phyloP scores from a whole-genome alignment of 805 yeast species.

The Yamadazyma laniorum region DNA sequence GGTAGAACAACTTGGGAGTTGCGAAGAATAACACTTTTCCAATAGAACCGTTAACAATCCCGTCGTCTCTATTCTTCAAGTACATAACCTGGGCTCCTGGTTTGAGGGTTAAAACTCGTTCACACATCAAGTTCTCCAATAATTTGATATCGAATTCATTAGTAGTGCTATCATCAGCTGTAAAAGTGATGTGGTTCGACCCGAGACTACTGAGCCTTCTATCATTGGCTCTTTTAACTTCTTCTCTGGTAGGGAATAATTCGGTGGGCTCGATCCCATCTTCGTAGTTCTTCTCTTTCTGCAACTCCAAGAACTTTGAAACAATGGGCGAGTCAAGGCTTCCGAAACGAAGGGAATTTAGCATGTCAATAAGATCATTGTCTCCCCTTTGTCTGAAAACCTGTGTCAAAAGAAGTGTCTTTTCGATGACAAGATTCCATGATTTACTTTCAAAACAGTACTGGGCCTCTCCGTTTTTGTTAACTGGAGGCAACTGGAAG shows the following conservation, averaged over 20 bases:
- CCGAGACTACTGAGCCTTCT: conserved; percentile 38
- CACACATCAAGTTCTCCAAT: conserved; percentile 71
- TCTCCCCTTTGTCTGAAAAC: conserved; percentile 92
- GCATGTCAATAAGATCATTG: conserved; percentile 66
- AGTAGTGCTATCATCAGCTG: conserved; percentile 30
- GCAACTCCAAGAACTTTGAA: conserved; percentile 47
- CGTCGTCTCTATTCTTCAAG: conserved; percentile 73
- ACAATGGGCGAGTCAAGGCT: conserved; percentile 50
- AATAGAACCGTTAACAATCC: conserved; percentile 85
- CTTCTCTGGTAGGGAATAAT: conserved; percentile 78
- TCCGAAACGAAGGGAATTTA: conserved; percentile 81
- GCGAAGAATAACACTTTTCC: conserved; percentile 70
- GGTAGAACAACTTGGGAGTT: conserved; percentile 20
- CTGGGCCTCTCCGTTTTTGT: conserved; percentile 28
- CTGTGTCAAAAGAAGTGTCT: conserved; percentile 67
- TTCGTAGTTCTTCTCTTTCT: conserved; percentile 54
- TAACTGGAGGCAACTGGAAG: conserved; percentile 92
- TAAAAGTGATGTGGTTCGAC: conserved; percentile 44
- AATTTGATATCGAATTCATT: conserved; percentile 25
- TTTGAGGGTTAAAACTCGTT: conserved; percentile 59
- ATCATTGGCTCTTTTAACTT: conserved; percentile 76
- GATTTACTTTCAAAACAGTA: conserved; percentile 75
- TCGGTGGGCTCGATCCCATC: conserved; percentile 91
- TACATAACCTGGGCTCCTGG: conserved; percentile 94
- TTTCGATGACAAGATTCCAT: conserved; percentile 65